phyloP scores from a whole-genome alignment of 345 rosid species.

The Ricinus communis region DNA sequence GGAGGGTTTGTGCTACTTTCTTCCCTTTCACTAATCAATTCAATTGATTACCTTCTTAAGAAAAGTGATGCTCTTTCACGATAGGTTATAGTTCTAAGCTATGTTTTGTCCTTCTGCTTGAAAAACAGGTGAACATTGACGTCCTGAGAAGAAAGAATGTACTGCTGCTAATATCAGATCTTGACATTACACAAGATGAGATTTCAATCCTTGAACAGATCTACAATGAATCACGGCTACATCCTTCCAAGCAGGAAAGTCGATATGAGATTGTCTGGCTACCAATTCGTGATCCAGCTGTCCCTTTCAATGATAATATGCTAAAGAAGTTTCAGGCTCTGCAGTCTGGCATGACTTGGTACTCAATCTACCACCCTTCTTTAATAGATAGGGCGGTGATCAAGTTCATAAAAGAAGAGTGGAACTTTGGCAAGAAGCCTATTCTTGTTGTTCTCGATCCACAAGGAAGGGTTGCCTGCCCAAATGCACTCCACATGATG shows the following conservation, averaged over 20 bases:
- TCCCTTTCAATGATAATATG: conserved; percentile 1
- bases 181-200: conserved; percentile 24
- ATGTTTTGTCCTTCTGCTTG: too few relatives aligned
- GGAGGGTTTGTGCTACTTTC: conserved; percentile 29
- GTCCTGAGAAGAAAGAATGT: conserved; percentile 28
- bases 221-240: conserved; percentile 16
- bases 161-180: conserved; percentile 29
- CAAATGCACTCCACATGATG: conserved; percentile 93
- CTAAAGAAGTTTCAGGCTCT: conserved; percentile 18
- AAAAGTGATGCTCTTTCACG: too few relatives aligned
- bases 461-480: conserved; percentile 68
- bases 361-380: conserved; percentile 7
- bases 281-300: conserved; percentile 10
- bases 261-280: conserved; percentile 35
- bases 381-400: conserved; percentile 20
- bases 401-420: conserved; percentile 53
- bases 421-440: conserved; percentile 81
- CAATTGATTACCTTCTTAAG: too few relatives aligned
- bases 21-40: too few relatives aligned
- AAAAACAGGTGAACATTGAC: conserved; percentile 28
- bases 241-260: conserved; percentile 23
- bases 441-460: conserved; percentile 84
- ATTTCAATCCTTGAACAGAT: conserved; percentile 23
- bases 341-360: conserved; percentile 30
- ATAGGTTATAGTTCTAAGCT: too few relatives aligned